Conservation (phyloP, 2,329 filamentous ascomycete genomes). For the Stagonosporopsis cucurbitacearum region DNA sequence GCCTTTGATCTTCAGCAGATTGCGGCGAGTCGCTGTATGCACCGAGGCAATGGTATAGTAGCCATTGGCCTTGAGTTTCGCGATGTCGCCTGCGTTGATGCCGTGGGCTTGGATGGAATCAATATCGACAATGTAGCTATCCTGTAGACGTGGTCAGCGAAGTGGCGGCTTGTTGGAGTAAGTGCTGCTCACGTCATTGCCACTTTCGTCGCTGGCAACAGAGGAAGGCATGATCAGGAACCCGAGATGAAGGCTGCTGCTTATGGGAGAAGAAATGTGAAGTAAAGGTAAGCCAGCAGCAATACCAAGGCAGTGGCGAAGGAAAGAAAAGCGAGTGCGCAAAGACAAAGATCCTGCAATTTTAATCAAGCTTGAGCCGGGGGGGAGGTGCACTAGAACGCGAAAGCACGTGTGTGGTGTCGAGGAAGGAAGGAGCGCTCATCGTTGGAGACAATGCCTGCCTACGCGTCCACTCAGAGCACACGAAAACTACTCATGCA, state of each 20-base stretch:
- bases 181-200: conserved; percentile 53
- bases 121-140: conserved; percentile 68
- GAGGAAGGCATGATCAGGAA: conserved; percentile 51
- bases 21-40: conserved; percentile 64
- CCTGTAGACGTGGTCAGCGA: conserved; percentile 32
- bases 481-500: background rate
- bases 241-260: conserved; percentile 3
- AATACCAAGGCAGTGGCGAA: background rate
- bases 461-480: background rate
- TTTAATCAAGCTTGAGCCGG: conserved; percentile 4
- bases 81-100: conserved; percentile 69
- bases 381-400: conserved; percentile 21
- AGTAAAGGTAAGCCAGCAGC: conserved; percentile 7
- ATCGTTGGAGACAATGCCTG: background rate
- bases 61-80: conserved; percentile 67
- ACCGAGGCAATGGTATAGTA: conserved; percentile 70
- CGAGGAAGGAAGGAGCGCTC: conserved; percentile 22
- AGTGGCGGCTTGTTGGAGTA: background rate
- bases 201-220: conserved; percentile 59
- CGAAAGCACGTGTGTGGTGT: conserved; percentile 24
- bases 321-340: background rate
- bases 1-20: conserved; percentile 70
- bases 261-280: conserved; percentile 8
- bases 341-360: conserved; percentile 10
- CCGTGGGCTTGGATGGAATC: conserved; percentile 71